Evolutionary conservation across 2,329 filamentous ascomycete genomes (phyloP).

Genomic region (Kalaharituber pfeilii): DNA sequence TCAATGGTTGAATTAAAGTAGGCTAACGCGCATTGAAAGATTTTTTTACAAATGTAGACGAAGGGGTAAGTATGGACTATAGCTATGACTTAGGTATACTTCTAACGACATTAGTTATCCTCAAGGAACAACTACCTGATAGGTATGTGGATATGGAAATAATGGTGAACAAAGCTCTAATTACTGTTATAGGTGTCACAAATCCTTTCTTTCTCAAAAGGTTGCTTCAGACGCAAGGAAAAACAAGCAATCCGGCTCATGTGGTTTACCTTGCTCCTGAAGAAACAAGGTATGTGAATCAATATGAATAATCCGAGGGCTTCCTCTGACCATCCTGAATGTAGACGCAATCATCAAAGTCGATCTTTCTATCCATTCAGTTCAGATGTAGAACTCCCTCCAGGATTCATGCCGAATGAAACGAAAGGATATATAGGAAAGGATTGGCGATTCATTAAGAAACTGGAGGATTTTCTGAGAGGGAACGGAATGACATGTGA

Average conservation of each 20-base stretch:
- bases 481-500: conserved; percentile 13
- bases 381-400: conserved; percentile 11
- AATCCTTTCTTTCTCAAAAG: conserved; percentile 23
- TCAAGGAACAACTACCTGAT: not conserved
- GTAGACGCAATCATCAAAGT: not conserved
- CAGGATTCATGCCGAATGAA: conserved; percentile 18
- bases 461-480: conserved; percentile 19
- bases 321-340: not conserved
- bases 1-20: too few species aligned
- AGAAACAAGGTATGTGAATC: conserved; percentile 14
- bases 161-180: too few species aligned
- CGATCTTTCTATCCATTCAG: conserved; percentile 3
- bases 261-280: conserved; percentile 19
- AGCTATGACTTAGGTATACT: not conserved
- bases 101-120: not conserved
- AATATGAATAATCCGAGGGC: not conserved
- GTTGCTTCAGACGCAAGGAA: conserved; percentile 15
- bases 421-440: conserved; percentile 21
- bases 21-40: too few species aligned
- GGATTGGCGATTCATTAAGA: conserved; percentile 20
- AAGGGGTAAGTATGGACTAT: conserved; percentile 14
- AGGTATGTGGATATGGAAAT: too few species aligned
- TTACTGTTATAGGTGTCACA: conserved; percentile 13
- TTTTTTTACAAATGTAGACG: conserved; percentile 20
- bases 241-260: conserved; percentile 17